Percentiles rank a stretch among this genome's conserved stretches.
phyloP scores from a whole-genome alignment of 2,329 filamentous ascomycete species.

The Zymoseptoria crescenta region DNA sequence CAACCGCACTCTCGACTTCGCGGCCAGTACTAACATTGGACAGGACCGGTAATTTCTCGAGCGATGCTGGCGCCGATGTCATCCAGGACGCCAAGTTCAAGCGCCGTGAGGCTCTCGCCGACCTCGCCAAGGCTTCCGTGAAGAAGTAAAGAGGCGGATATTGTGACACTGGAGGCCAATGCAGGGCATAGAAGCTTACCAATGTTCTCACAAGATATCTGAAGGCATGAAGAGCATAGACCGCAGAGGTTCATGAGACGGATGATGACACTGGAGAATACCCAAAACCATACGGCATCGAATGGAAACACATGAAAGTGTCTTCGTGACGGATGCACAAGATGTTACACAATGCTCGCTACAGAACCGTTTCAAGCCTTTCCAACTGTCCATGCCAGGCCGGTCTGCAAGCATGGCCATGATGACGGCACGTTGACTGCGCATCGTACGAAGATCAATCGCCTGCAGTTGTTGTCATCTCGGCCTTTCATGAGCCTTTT shows the following conservation, averaged over 20 bases:
- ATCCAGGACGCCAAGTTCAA: constrained; percentile 72
- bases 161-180: no score
- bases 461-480: no score
- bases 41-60: constrained; percentile 56
- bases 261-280: not conserved
- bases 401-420: no score
- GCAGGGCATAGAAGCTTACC: no score
- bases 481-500: no score
- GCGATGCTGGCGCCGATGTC: constrained; percentile 62
- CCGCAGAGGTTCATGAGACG: not conserved
- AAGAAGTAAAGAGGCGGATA: constrained; percentile 20
- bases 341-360: no score
- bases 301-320: not conserved
- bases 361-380: no score
- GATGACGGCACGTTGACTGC: no score
- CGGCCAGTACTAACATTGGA: not conserved
- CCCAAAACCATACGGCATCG: not conserved
- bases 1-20: constrained; percentile 19
- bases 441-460: no score
- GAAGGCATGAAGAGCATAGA: not conserved
- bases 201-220: no score
- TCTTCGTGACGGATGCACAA: not conserved
- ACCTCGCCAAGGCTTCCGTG: constrained; percentile 45
- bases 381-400: no score
- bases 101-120: constrained; percentile 61